Evolutionary conservation across 768 basidiomycete genomes (phyloP).

Genomic region (Lactarius evosmus): DNA sequence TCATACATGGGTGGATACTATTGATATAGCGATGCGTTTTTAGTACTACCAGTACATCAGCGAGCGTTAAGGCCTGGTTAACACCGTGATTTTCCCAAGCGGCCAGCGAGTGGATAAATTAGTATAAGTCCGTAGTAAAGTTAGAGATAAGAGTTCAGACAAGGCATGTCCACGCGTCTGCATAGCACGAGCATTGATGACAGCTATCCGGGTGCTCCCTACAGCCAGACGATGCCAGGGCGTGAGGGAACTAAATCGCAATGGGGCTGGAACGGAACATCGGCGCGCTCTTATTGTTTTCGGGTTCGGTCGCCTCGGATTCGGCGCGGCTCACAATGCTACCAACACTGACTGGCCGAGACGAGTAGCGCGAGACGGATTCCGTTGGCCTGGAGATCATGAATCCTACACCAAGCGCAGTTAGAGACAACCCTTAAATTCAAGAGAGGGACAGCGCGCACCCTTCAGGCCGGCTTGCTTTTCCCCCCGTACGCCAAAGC

Average conservation of each 20-base stretch:
- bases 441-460: conserved; percentile 32
- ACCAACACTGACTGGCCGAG: conserved; percentile 30
- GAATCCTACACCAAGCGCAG: conserved; percentile 41
- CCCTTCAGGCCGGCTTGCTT: conserved; percentile 71
- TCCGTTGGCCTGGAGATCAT: conserved; percentile 56
- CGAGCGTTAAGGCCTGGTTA: not conserved
- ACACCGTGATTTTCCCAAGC: not conserved
- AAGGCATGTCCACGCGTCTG: not conserved
- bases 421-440: not conserved
- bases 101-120: conserved; percentile 14
- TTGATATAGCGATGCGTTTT: conserved; percentile 4
- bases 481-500: conserved; percentile 81
- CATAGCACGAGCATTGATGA: not conserved
- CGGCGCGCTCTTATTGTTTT: not conserved
- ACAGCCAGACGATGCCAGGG: not conserved
- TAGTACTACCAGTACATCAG: conserved; percentile 6
- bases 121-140: not conserved
- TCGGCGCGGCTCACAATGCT: conserved; percentile 13
- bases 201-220: not conserved
- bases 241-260: conserved; percentile 30
- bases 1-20: not conserved
- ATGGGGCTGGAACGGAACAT: conserved; percentile 33
- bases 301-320: not conserved
- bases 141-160: not conserved
- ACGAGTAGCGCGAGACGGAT: conserved; percentile 51